These are phyloP conservation scores for Mycotypha africana DNA, from an alignment of 371 early-diverging fungal species.

Conservation along the genomic window DNA sequence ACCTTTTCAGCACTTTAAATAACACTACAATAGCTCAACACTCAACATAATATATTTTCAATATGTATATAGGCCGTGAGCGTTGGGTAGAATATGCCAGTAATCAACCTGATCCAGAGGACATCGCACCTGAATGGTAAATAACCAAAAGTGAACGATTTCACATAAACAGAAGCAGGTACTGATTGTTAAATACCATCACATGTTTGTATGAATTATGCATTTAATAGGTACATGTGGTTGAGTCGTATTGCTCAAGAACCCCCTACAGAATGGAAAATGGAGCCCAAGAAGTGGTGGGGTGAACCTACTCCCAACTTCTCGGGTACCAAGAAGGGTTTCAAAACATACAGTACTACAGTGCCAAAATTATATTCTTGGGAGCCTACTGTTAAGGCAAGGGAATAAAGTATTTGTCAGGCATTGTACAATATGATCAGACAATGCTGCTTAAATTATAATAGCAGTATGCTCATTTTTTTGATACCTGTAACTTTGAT, in stretches of 20 bases:
- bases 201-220: neutral
- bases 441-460: no score
- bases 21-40: neutral
- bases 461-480: no score
- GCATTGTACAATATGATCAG: no score
- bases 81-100: constrained; percentile 89
- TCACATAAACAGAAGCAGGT: neutral
- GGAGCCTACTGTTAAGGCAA: constrained; percentile 63
- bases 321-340: constrained; percentile 73
- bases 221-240: constrained; percentile 81
- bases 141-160: neutral
- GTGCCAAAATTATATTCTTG: constrained; percentile 74
- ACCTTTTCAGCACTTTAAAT: neutral
- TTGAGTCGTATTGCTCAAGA: constrained; percentile 79
- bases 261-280: constrained; percentile 58
- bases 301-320: constrained; percentile 55
- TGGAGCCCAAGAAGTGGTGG: constrained; percentile 40
- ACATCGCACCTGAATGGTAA: constrained; percentile 91
- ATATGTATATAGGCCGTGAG: constrained; percentile 60
- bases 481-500: no score
- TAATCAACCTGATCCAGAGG: constrained; percentile 70
- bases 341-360: constrained; percentile 86
- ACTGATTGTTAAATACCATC: neutral
- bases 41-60: neutral
- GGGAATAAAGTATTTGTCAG: constrained; percentile 31